Evolutionary conservation across 352 stramenopile species (phyloP).

Genomic region (Pythium rhizo-oryzae): DNA sequence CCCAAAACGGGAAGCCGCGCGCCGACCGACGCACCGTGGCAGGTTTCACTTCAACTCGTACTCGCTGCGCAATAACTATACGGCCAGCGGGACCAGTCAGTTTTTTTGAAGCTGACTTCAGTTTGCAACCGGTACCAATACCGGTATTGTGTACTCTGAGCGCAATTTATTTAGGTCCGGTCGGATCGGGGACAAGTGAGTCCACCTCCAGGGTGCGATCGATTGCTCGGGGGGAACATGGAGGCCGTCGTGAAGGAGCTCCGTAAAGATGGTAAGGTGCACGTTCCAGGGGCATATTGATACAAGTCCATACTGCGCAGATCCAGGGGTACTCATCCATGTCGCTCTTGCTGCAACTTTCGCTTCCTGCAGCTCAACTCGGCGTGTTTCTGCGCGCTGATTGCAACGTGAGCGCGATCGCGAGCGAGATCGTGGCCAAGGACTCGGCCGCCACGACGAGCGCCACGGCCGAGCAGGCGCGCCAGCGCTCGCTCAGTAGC

Average conservation of each 20-base stretch:
- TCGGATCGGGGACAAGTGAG: neutral
- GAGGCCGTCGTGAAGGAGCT: slow-evolving; percentile 75
- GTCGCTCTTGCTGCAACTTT: neutral
- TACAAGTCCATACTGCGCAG: neutral
- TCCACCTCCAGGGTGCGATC: neutral
- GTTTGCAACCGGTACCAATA: slow-evolving; percentile 1
- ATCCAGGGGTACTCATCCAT: neutral
- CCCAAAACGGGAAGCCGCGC: no score
- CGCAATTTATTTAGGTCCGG: neutral
- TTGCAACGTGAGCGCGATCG: slow-evolving; percentile 79
- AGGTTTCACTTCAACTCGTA: slow-evolving; percentile 34
- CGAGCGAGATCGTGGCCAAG: slow-evolving; percentile 70
- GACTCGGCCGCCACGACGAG: slow-evolving; percentile 49
- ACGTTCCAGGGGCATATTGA: neutral
- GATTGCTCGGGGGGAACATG: slow-evolving; percentile 36
- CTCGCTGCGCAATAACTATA: neutral
- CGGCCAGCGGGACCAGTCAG: neutral
- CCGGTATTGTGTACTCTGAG: neutral
- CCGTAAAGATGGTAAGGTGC: slow-evolving; percentile 64
- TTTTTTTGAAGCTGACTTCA: neutral
- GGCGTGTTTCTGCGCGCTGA: slow-evolving; percentile 72
- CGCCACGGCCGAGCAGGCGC: slow-evolving; percentile 20
- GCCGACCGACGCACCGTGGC: neutral
- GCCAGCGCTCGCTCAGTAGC: slow-evolving; percentile 5
- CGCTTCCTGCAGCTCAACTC: slow-evolving; percentile 55